Percentiles rank a stretch among this genome's conserved stretches.
These are phyloP conservation scores for Colletotrichum eleusines DNA, from an alignment of 2,329 filamentous ascomycete species.

Conservation along the genomic window DNA sequence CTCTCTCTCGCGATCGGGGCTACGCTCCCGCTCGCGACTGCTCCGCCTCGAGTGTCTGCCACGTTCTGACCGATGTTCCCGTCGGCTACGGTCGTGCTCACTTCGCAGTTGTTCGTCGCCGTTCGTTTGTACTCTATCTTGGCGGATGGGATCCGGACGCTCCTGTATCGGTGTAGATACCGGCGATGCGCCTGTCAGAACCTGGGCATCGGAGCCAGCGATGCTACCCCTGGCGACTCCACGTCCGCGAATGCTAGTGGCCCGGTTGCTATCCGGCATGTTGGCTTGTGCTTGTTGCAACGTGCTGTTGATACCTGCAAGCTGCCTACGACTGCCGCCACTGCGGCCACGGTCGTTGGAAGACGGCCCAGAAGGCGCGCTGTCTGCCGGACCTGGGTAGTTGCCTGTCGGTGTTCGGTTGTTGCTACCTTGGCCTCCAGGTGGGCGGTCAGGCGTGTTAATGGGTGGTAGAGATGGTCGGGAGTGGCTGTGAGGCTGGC, in stretches of 20 bases:
- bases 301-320: conserved; percentile 71
- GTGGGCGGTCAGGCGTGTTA: conserved; percentile 50
- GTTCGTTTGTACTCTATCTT: conserved; percentile 51
- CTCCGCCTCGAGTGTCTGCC: conserved; percentile 54
- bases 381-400: conserved; percentile 28
- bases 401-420: conserved; percentile 33
- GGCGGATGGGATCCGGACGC: conserved; percentile 58
- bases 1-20: conserved; percentile 60
- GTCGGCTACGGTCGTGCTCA: conserved; percentile 59
- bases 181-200: conserved; percentile 66
- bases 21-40: conserved; percentile 61
- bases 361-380: conserved; percentile 45
- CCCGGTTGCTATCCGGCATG: conserved; percentile 53
- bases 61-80: conserved; percentile 58
- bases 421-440: conserved; percentile 12
- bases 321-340: conserved; percentile 57
- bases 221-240: conserved; percentile 57
- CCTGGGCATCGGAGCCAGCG: conserved; percentile 67
- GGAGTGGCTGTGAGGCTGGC: conserved; percentile 45
- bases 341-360: conserved; percentile 55
- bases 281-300: conserved; percentile 64
- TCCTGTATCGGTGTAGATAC: conserved; percentile 63
- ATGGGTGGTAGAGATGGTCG: conserved; percentile 49
- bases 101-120: conserved; percentile 53
- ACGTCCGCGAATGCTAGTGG: conserved; percentile 51